phyloP scores from a whole-genome alignment of 257 asterid species.

The Parsonsia alboflavescens region DNA sequence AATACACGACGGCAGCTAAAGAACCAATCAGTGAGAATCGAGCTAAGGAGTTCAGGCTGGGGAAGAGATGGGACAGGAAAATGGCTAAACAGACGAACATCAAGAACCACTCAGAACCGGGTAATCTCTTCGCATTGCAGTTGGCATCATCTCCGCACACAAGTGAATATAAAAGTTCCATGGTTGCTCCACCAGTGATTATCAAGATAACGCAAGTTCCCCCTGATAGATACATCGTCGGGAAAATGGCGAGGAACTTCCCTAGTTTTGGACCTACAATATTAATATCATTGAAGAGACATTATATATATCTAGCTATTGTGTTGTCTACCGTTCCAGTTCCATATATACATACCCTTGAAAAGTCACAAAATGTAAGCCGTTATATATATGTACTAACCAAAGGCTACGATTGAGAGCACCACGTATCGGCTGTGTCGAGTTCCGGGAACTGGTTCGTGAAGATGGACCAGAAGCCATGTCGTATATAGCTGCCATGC shows the following conservation, averaged over 20 bases:
- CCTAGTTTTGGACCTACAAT: slow-evolving; percentile 53
- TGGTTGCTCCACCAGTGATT: slow-evolving; percentile 46
- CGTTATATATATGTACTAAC: slow-evolving; percentile 20
- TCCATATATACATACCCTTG: too few species aligned
- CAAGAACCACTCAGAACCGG: slow-evolving; percentile 53
- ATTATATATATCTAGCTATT: too few species aligned
- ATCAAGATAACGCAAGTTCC: slow-evolving; percentile 51
- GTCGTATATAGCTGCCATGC: slow-evolving; percentile 10
- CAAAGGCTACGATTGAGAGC: slow-evolving; percentile 52
- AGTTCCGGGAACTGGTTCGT: slow-evolving; percentile 41
- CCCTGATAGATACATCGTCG: slow-evolving; percentile 59
- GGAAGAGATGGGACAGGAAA: slow-evolving; percentile 44
- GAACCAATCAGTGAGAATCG: slow-evolving; percentile 48
- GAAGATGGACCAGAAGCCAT: slow-evolving; percentile 32
- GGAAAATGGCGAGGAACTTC: slow-evolving; percentile 54
- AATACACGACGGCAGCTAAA: slow-evolving; percentile 29
- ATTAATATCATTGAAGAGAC: too few species aligned
- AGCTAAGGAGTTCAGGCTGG: slow-evolving; percentile 51
- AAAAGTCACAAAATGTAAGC: too few species aligned
- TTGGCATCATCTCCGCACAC: not conserved
- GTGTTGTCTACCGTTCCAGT: too few species aligned
- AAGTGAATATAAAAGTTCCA: slow-evolving; percentile 31
- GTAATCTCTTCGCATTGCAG: not conserved
- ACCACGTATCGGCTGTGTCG: slow-evolving; percentile 68
- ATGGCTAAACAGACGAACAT: slow-evolving; percentile 45